Evolutionary conservation across 495 filamentous ascomycete species (phyloP).

Genomic region (Tricharina praecox): DNA sequence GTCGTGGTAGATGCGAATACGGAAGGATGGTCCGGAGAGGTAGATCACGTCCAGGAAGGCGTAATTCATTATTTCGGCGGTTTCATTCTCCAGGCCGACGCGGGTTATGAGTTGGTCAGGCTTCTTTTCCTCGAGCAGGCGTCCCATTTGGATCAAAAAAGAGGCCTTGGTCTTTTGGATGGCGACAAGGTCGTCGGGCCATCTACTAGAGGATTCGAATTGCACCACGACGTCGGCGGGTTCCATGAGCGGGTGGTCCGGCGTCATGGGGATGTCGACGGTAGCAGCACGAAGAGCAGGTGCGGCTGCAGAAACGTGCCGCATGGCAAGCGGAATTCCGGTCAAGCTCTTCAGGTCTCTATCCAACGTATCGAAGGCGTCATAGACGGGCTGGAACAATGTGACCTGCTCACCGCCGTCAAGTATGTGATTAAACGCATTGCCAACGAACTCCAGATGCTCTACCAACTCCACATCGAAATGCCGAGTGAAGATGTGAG

Average conservation of each 20-base stretch:
- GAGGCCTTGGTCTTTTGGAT: slow-evolving; percentile 90
- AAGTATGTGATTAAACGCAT: slow-evolving; percentile 43
- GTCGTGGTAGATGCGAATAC: slow-evolving; percentile 60
- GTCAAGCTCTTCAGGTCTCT: slow-evolving; percentile 57
- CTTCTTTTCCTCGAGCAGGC: slow-evolving; percentile 41
- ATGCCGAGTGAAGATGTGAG: slow-evolving; percentile 53
- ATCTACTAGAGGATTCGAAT: slow-evolving; percentile 83
- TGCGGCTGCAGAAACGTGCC: slow-evolving; percentile 55
- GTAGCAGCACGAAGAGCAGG: slow-evolving; percentile 60
- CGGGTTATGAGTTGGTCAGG: slow-evolving; percentile 38
- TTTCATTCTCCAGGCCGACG: slow-evolving; percentile 65
- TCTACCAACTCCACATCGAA: slow-evolving; percentile 36
- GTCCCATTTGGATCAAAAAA: slow-evolving; percentile 67
- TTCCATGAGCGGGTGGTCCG: slow-evolving; percentile 27
- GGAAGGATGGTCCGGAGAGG: slow-evolving; percentile 46
- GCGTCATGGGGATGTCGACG: slow-evolving; percentile 31
- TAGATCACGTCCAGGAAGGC: slow-evolving; percentile 73
- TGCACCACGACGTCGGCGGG: slow-evolving; percentile 59
- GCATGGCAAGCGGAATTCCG: slow-evolving; percentile 60
- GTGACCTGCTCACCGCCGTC: slow-evolving; percentile 29
- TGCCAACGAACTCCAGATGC: slow-evolving; percentile 41
- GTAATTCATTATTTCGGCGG: slow-evolving; percentile 48
- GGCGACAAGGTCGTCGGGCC: slow-evolving; percentile 78
- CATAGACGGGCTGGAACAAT: slow-evolving; percentile 40
- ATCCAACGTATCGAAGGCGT: slow-evolving; percentile 53